phyloP scores from a whole-genome alignment of 495 filamentous ascomycete species.

The Daldinia vernicosa region DNA sequence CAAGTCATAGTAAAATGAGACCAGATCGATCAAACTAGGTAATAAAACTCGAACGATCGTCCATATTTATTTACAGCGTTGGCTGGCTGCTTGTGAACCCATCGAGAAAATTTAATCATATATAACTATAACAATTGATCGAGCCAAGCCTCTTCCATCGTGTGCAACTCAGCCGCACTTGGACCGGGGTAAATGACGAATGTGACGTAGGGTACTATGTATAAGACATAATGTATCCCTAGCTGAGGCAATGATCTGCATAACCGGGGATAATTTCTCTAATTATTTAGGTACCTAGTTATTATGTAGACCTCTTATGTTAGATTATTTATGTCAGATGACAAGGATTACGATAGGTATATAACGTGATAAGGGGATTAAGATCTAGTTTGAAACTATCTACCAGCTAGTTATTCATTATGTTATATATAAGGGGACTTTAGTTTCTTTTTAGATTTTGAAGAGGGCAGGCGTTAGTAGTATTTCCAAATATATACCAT shows the following conservation, averaged over 20 bases:
- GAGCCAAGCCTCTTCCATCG: neutral
- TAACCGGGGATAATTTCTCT: neutral
- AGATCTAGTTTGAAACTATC: too few relatives aligned
- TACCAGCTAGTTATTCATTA: too few relatives aligned
- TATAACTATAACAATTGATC: neutral
- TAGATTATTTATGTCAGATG: too few relatives aligned
- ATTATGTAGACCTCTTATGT: too few relatives aligned
- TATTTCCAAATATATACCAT: too few relatives aligned
- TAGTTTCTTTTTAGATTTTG: too few relatives aligned
- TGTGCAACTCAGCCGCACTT: neutral
- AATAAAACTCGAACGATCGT: neutral
- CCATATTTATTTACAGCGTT: neutral
- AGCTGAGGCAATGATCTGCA: neutral
- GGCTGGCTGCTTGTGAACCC: neutral
- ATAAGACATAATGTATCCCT: neutral
- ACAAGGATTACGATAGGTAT: too few relatives aligned
- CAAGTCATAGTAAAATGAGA: neutral
- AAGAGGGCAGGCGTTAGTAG: too few relatives aligned
- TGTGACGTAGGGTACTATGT: neutral
- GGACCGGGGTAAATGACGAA: neutral
- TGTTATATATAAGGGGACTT: too few relatives aligned
- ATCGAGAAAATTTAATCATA: neutral
- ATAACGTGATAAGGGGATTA: too few relatives aligned
- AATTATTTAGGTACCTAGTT: too few relatives aligned
- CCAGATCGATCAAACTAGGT: too few relatives aligned